Percentiles rank a stretch among this genome's conserved stretches.
These are phyloP conservation scores for Lagenaria siceraria DNA, from an alignment of 306 rosid genomes.

Conservation along the genomic window DNA sequence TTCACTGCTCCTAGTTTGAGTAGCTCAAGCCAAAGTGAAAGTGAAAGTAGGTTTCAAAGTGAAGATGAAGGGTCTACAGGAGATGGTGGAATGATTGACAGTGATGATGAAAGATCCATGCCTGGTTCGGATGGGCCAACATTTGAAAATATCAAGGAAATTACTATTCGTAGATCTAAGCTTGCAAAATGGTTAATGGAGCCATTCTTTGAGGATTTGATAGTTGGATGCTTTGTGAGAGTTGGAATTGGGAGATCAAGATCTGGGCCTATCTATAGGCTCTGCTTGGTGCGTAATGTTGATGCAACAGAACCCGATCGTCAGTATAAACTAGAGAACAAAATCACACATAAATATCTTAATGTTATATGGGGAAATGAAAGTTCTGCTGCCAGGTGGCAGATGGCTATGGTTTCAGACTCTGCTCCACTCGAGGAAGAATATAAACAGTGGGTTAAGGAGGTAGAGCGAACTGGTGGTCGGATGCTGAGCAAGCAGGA, in stretches of 20 bases:
- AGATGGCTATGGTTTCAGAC: slow-evolving; percentile 95
- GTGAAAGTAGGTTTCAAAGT: slow-evolving; percentile 61
- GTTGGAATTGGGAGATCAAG: slow-evolving; percentile 92
- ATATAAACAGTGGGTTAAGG: slow-evolving; percentile 79
- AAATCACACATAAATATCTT: slow-evolving; percentile 64
- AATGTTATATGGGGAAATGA: slow-evolving; percentile 94
- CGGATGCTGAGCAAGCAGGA: slow-evolving; percentile 60
- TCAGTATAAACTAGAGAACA: slow-evolving; percentile 67
- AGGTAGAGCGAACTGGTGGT: slow-evolving; percentile 73
- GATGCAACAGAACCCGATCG: slow-evolving; percentile 73
- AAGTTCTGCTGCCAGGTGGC: slow-evolving; percentile 87
- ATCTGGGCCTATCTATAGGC: slow-evolving; percentile 67
- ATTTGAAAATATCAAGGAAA: slow-evolving; percentile 68
- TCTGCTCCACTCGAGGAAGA: slow-evolving; percentile 69
- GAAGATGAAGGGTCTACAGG: slow-evolving; percentile 65
- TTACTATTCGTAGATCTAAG: slow-evolving; percentile 71
- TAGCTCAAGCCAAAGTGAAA: slow-evolving; percentile 75
- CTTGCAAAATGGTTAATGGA: slow-evolving; percentile 90
- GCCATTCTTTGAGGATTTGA: slow-evolving; percentile 91
- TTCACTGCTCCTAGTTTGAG: slow-evolving; percentile 43
- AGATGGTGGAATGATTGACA: slow-evolving; percentile 63
- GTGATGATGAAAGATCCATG: slow-evolving; percentile 57
- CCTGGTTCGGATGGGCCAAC: slow-evolving; percentile 45
- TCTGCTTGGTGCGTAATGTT: slow-evolving; percentile 81
- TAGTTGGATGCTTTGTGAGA: slow-evolving; percentile 92